These are phyloP conservation scores for Citrus australasica DNA, from an alignment of 345 rosid species.

Conservation along the genomic window DNA sequence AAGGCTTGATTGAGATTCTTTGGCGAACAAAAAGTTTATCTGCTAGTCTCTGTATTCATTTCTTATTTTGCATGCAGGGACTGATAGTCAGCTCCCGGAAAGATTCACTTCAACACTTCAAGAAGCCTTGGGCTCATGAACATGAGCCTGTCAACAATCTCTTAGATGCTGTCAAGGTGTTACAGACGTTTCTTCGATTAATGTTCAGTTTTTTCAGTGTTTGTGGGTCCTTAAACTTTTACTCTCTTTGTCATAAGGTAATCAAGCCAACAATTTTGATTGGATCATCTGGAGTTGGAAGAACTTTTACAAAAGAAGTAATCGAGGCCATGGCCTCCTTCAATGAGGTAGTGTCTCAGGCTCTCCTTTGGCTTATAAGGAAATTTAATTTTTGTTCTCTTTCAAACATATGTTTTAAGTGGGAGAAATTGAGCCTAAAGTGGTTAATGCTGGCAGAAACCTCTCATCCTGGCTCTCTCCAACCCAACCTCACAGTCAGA, in stretches of 20 bases:
- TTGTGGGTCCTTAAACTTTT: background rate
- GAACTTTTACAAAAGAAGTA: conserved; percentile 84
- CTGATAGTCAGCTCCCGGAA: conserved; percentile 77
- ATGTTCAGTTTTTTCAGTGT: background rate
- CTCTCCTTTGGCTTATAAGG: background rate
- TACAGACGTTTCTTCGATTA: conserved; percentile 5
- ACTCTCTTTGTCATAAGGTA: conserved; percentile 37
- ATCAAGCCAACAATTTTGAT: conserved; percentile 85
- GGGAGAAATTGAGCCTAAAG: background rate
- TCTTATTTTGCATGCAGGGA: conserved; percentile 47
- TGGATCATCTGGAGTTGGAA: conserved; percentile 88
- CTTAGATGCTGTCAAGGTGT: conserved; percentile 77
- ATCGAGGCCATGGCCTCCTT: conserved; percentile 80
- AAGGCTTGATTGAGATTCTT: background rate
- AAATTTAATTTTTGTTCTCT: background rate
- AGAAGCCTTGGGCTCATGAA: conserved; percentile 98
- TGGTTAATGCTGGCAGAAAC: conserved; percentile 54
- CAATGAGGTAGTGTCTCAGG: conserved; percentile 52
- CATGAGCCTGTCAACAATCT: conserved; percentile 73
- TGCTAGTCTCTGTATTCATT: background rate
- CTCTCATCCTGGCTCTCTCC: conserved; percentile 91
- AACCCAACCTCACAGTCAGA: conserved; percentile 98
- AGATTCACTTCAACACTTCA: conserved; percentile 85
- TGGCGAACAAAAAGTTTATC: background rate
- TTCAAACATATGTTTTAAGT: background rate